Evolutionary conservation across 2,329 filamentous ascomycete genomes (phyloP).

Genomic region (Microthyrium microscopicum): DNA sequence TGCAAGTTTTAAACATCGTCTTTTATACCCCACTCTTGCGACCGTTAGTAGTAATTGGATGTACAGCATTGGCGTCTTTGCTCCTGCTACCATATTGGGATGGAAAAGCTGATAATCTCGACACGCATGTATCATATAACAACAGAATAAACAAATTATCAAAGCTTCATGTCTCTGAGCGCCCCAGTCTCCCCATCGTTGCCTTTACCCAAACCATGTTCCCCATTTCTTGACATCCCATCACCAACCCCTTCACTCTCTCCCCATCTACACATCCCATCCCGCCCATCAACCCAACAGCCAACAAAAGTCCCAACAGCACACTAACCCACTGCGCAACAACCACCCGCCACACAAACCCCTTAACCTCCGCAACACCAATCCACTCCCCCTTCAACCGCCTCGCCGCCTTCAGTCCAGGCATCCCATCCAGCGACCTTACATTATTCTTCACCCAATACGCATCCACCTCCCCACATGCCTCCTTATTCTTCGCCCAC

Average conservation of each 20-base stretch:
- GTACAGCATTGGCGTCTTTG: too few relatives aligned
- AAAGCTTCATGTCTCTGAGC: too few relatives aligned
- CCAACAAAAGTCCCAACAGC: background rate
- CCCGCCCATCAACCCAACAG: background rate
- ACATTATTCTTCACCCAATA: slow-evolving; percentile 43
- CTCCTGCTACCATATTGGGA: too few relatives aligned
- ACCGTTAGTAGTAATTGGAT: too few relatives aligned
- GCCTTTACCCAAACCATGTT: background rate
- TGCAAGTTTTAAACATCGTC: too few relatives aligned
- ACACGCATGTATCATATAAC: too few relatives aligned
- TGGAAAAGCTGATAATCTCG: too few relatives aligned
- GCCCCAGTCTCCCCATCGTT: too few relatives aligned
- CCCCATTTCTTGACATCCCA: background rate
- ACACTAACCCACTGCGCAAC: background rate
- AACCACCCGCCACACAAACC: background rate
- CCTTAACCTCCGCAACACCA: background rate
- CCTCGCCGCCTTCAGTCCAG: slow-evolving; percentile 30
- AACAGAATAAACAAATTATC: too few relatives aligned
- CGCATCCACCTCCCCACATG: slow-evolving; percentile 31
- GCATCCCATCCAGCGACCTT: slow-evolving; percentile 40
- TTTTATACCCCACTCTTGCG: too few relatives aligned
- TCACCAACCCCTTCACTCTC: background rate
- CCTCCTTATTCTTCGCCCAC: slow-evolving; percentile 33
- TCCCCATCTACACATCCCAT: background rate
- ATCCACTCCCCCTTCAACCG: background rate